Evolutionary conservation across 2,329 filamentous ascomycete species (phyloP), one percentile per base, ranked within the genome.

Genomic region (Boeremia lycopersici): DNA sequence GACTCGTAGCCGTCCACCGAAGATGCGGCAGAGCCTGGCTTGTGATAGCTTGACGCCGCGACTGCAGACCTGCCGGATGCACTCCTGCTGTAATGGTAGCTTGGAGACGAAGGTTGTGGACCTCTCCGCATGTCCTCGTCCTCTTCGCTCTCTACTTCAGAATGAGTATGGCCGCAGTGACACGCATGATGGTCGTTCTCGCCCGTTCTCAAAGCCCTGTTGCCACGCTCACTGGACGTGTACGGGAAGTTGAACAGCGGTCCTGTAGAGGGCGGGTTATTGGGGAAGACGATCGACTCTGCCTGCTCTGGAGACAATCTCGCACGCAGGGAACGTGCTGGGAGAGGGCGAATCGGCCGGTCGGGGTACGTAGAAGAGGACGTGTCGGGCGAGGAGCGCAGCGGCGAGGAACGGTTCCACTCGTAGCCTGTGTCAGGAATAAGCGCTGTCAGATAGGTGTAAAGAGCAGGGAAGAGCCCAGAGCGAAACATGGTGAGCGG

Each of bases 1-100:
- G 91, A 95, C 74, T 99, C 95, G 74, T 98, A 98, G 12, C 93
- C 92, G 73, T 98, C 93, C 10, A 85, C 82, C 23, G 88, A 86
- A 11, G 90, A 91, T 38, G 83, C 83, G 43, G 88, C 83, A 19
- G 86, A 84, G 38, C 85, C 76, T 23, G 80, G 74, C 58, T 74
- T 74, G 45, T 73, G 68, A 53, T 75, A 74, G 54, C 62, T 61
- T 64, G 69, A 61, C 64, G 74, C 64, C 31, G 50, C 59, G 29
- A 62, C 56, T 48, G 49, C 62, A 42, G 69, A 49, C 60, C 67
- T 68, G 38, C 61, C 63, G 29, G 64, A 33, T 41, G 70, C 53
- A 66, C 74, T 60, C 25, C 69, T 63, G 52, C 67, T 68, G 63
- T 74, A 73, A 65, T 69, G 73, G 53, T 65, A 76, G 65, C 71